These are phyloP conservation scores for Kregervanrija fluxuum DNA, from an alignment of 805 yeast species.

Conservation along the genomic window DNA sequence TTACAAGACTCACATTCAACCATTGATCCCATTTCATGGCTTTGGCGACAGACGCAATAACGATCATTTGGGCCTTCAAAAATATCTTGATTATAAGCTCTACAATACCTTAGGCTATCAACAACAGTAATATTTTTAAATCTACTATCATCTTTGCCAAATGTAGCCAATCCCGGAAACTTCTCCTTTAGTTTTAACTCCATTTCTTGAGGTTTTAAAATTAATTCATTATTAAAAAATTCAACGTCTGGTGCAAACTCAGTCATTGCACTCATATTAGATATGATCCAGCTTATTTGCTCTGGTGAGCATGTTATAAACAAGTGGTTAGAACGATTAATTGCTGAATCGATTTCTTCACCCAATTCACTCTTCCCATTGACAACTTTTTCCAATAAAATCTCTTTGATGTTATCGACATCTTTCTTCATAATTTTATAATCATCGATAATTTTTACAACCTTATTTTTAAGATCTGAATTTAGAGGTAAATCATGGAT, in stretches of 20 bases:
- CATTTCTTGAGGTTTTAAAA: conserved; percentile 1
- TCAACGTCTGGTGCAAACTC: conserved; percentile 1
- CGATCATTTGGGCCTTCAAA: conserved; percentile 14
- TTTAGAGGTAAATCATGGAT: conserved; percentile 2
- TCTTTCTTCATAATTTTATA: neutral
- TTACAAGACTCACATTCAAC: conserved; percentile 63
- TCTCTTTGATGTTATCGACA: neutral
- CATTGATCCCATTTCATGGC: conserved; percentile 52
- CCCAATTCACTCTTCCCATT: neutral
- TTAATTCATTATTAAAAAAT: conserved; percentile 2
- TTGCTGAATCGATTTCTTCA: neutral
- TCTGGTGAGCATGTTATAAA: too few relatives aligned
- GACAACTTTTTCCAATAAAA: neutral
- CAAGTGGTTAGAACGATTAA: too few relatives aligned
- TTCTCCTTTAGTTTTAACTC: conserved; percentile 4
- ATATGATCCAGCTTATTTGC: neutral
- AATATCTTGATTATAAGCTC: conserved; percentile 9
- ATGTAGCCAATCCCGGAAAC: neutral
- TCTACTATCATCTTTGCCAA: conserved; percentile 8
- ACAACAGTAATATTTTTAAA: conserved; percentile 2
- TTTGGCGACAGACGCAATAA: conserved; percentile 58
- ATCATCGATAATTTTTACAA: conserved; percentile 1
- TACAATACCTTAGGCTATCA: conserved; percentile 5
- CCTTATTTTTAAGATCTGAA: neutral
- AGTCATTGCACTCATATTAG: neutral